These are phyloP conservation scores for Puccinia coronata DNA, from an alignment of 1,284 basidiomycete species.

Conservation along the genomic window DNA sequence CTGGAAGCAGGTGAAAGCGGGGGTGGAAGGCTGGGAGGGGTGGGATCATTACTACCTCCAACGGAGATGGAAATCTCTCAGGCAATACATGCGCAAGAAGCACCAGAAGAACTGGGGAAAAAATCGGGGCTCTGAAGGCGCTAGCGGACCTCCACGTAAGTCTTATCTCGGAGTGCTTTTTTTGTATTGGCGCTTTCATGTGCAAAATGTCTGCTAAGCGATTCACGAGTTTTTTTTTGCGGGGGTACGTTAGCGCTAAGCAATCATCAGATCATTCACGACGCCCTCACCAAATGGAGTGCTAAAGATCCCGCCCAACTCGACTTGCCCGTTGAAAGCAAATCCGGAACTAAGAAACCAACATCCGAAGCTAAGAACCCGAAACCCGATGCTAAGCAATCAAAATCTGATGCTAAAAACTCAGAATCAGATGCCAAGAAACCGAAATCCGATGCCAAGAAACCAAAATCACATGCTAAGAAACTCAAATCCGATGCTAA, in stretches of 20 bases:
- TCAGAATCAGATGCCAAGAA: too few relatives aligned
- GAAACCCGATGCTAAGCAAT: too few relatives aligned
- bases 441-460: too few relatives aligned
- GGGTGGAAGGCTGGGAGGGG: slow-evolving; percentile 74
- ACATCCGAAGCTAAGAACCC: too few relatives aligned
- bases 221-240: not conserved
- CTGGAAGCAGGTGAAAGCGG: slow-evolving; percentile 68
- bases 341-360: not conserved
- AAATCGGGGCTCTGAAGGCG: not conserved
- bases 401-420: too few relatives aligned
- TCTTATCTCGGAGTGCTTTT: not conserved
- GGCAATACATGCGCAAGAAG: slow-evolving; percentile 58
- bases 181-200: not conserved
- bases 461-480: too few relatives aligned
- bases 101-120: not conserved
- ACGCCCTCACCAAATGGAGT: not conserved
- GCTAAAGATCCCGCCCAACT: not conserved
- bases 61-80: slow-evolving; percentile 74
- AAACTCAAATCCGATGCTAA: too few relatives aligned
- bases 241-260: not conserved
- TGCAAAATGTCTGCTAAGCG: not conserved
- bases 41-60: slow-evolving; percentile 76
- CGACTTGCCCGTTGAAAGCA: not conserved
- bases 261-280: not conserved
- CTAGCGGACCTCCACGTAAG: slow-evolving; percentile 2